A percentile compares a stretch with the other conserved stretches of the same genome.
These are phyloP conservation scores for Aureobasidium sp. DNA, from an alignment of 2,329 filamentous ascomycete species.

Conservation along the genomic window DNA sequence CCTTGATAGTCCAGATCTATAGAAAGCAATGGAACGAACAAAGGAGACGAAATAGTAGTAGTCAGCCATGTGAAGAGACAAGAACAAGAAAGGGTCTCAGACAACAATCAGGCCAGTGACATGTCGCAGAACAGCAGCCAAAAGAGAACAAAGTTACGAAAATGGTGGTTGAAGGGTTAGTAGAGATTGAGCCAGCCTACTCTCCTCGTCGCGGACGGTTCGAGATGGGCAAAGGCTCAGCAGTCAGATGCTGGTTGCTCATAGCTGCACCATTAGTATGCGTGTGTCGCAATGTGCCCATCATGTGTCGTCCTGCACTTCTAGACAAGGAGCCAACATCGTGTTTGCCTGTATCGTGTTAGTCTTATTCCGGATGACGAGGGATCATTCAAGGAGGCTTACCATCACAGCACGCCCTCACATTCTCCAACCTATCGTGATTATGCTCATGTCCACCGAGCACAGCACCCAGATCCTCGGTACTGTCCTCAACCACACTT, in stretches of 20 bases:
- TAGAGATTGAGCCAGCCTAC: background rate
- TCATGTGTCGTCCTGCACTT: conserved; percentile 3
- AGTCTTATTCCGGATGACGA: background rate
- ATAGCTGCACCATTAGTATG: conserved; percentile 3
- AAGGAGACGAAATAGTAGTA: background rate
- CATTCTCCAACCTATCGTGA: conserved; percentile 80
- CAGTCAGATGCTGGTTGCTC: background rate
- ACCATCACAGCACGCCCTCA: conserved; percentile 96
- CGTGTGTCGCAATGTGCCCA: conserved; percentile 5
- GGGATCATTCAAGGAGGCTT: conserved; percentile 36
- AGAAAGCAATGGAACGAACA: background rate
- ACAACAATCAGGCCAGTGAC: background rate
- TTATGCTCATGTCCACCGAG: conserved; percentile 68
- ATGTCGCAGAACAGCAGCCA: background rate
- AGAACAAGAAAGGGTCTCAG: background rate
- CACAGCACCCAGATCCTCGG: conserved; percentile 73
- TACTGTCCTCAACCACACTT: conserved; percentile 59
- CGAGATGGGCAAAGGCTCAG: background rate
- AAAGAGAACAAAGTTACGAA: conserved; percentile 1
- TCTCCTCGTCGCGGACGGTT: background rate
- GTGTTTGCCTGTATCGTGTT: conserved; percentile 38
- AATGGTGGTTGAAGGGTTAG: background rate
- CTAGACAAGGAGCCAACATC: conserved; percentile 42
- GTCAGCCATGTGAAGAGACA: background rate
- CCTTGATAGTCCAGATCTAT: background rate